phyloP scores from a whole-genome alignment of 495 filamentous ascomycete genomes.

The Parathielavia hyrcaniae region DNA sequence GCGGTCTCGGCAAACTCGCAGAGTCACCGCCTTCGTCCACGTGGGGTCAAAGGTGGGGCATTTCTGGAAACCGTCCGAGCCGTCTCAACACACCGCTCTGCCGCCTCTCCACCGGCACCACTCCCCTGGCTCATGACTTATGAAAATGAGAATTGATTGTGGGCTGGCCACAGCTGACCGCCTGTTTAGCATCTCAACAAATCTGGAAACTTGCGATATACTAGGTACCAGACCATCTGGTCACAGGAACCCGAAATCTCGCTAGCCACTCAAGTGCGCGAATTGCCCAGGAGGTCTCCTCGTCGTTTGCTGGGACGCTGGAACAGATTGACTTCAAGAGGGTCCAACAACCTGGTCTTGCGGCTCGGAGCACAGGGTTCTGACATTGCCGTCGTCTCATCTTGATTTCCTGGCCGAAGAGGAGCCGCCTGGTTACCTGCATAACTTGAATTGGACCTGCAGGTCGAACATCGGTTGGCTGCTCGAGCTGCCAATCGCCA shows the following conservation, averaged over 20 bases:
- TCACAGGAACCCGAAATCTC: background rate
- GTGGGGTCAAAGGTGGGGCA: constrained; percentile 8
- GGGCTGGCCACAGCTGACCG: no score
- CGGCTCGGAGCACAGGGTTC: background rate
- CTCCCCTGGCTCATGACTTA: background rate
- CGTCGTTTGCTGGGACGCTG: background rate
- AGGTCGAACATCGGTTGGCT: background rate
- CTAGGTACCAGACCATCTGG: background rate
- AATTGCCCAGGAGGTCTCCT: background rate
- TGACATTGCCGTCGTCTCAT: background rate
- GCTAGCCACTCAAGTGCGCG: background rate
- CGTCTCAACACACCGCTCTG: constrained; percentile 5
- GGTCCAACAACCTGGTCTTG: background rate
- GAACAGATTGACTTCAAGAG: no score
- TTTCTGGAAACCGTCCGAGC: background rate
- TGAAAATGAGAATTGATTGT: background rate
- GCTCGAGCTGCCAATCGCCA: constrained; percentile 17
- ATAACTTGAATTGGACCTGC: constrained; percentile 16
- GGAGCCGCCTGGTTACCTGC: constrained; percentile 8
- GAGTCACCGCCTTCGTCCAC: background rate
- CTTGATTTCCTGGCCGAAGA: constrained; percentile 2
- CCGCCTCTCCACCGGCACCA: background rate
- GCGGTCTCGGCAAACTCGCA: no score
- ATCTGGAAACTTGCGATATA: background rate
- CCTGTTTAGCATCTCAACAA: constrained; percentile 14